Base-by-base conservation (phyloP, 805 yeast genomes). In the Saccharomycodes ludwigii region DNA sequence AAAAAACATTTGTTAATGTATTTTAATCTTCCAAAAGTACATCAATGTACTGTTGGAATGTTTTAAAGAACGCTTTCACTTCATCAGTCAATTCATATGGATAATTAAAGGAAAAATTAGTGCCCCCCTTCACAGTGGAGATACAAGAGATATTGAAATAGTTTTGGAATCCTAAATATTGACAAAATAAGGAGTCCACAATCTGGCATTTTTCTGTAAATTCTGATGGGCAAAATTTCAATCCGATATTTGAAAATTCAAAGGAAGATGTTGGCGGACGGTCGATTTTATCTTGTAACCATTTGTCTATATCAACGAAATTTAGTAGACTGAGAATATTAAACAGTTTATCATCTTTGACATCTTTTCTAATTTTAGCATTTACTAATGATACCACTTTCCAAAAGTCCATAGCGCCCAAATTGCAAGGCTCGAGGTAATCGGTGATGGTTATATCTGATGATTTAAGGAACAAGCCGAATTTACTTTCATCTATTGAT, bases 161-260 rank as follows among this genome's bases (percentile, higher is more conserved):
- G 18, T 11, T 16, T 4, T 25, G 18, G 5, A 20, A 14, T 10
- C 22, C 29, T 9, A 17, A 21, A 5, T 25, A 33, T 15, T 33
- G 35, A 13, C 17, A 9, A 16, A 25, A 25, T 9, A 25, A 9
- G 9, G 28, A 18, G 12, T 25, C 19, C 6, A 4, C 19, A 15
- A 25, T 25, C 6, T 18, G 3, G 19, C 10, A 25, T 14, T 25
- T 15, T 5, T 25, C 9, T 14, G 9, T 25, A 12, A 24, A 24
- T 12, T 6, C 5, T 8, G 12, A 13, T 24, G 15, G 19, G 10
- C 17, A n/a, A 25, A 25, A 25, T 14, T 25, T 17, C 9, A 20
- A 13, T 7, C 36, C 32, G 2, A 33, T 12, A 21, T 33, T 33
- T 7, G 32, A 28, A 6, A 29, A 18, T 13, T 29, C 32, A 33